Percentiles rank a stretch among this genome's conserved stretches.
These are phyloP conservation scores for Agaricus bisporus DNA, from an alignment of 768 basidiomycete species.

Conservation along the genomic window DNA sequence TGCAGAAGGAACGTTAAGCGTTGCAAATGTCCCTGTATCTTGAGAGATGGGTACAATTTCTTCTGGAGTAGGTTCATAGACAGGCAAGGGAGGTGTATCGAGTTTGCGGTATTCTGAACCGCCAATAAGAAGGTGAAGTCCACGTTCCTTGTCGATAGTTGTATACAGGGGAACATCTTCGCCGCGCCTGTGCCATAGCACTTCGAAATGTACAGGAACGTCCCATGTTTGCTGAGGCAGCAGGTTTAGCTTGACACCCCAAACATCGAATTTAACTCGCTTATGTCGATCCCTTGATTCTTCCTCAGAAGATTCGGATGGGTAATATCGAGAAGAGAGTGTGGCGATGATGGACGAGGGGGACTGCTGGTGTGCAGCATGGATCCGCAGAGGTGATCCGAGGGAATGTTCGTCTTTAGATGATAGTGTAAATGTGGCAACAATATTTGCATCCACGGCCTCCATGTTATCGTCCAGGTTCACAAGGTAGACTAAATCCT, in stretches of 20 bases:
- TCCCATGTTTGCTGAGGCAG: slow-evolving; percentile 26
- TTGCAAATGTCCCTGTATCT: slow-evolving; percentile 35
- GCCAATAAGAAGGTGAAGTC: slow-evolving; percentile 52
- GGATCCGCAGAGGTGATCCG: slow-evolving; percentile 42
- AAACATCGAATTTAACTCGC: slow-evolving; percentile 54
- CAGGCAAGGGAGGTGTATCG: slow-evolving; percentile 21
- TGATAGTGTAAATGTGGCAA: slow-evolving; percentile 50
- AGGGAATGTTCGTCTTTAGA: slow-evolving; percentile 21
- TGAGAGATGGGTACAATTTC: slow-evolving; percentile 70
- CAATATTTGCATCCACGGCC: slow-evolving; percentile 14
- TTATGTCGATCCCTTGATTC: slow-evolving; percentile 21
- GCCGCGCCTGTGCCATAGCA: slow-evolving; percentile 68
- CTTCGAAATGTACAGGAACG: slow-evolving; percentile 34
- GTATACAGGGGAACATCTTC: slow-evolving; percentile 62
- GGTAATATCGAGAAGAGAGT: slow-evolving; percentile 54
- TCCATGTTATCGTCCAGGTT: not conserved
- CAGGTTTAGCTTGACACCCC: slow-evolving; percentile 50
- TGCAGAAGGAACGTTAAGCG: slow-evolving; percentile 29
- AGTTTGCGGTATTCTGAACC: slow-evolving; percentile 47
- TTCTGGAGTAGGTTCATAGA: slow-evolving; percentile 55
- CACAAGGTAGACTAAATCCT: slow-evolving; percentile 61
- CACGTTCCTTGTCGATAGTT: slow-evolving; percentile 36
- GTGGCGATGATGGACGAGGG: slow-evolving; percentile 38
- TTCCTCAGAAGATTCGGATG: slow-evolving; percentile 9
- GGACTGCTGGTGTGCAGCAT: slow-evolving; percentile 29